These are phyloP conservation scores for Hysterium pulicare DNA, from an alignment of 2,329 filamentous ascomycete species.

Conservation along the genomic window DNA sequence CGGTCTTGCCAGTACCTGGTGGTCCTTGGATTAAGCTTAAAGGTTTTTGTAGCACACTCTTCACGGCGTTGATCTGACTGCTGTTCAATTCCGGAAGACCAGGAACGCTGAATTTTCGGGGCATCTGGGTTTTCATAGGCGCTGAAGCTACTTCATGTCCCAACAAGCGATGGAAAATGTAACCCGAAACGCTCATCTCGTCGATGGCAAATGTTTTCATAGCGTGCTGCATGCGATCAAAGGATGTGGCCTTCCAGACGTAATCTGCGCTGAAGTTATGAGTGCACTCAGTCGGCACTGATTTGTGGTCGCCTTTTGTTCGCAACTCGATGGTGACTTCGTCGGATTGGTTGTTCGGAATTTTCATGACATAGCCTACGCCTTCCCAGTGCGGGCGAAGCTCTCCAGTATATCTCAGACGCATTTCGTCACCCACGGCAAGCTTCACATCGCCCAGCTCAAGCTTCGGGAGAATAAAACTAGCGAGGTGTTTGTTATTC, in stretches of 20 bases:
- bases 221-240: constrained; percentile 97
- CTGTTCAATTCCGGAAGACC: constrained; percentile 91
- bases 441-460: constrained; percentile 97
- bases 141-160: constrained; percentile 92
- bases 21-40: constrained; percentile 95
- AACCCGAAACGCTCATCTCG: constrained; percentile 96
- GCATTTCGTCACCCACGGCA: constrained; percentile 97
- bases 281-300: constrained; percentile 90
- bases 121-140: constrained; percentile 91
- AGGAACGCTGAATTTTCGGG: constrained; percentile 94
- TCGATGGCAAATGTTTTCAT: constrained; percentile 99
- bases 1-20: constrained; percentile 95
- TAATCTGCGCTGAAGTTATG: constrained; percentile 99
- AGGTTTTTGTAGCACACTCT: constrained; percentile 88
- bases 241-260: constrained; percentile 98
- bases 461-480: constrained; percentile 93
- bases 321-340: constrained; percentile 94
- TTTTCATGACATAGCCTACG: constrained; percentile 98
- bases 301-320: constrained; percentile 93
- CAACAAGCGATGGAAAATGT: constrained; percentile 95
- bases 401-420: constrained; percentile 92
- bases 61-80: constrained; percentile 95
- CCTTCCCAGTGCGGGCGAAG: constrained; percentile 91
- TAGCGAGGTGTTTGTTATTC: constrained; percentile 96
- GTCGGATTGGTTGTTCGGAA: constrained; percentile 97